A percentile compares a stretch with the other conserved stretches of the same genome.
These are phyloP conservation scores for Globisporangium takayamanum DNA, from an alignment of 352 stramenopile genomes.

Conservation along the genomic window DNA sequence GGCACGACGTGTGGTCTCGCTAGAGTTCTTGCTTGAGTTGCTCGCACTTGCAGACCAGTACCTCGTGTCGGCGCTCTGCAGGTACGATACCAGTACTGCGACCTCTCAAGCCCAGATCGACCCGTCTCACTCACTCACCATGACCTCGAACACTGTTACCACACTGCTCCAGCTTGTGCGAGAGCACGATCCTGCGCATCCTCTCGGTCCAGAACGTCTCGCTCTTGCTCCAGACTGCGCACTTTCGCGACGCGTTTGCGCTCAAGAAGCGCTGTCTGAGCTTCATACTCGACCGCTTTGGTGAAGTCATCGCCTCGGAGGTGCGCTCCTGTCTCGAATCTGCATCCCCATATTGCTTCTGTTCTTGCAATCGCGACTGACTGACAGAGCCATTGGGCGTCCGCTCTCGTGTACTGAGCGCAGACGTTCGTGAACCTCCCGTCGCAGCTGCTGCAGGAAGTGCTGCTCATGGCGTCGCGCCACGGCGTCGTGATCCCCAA, in stretches of 20 bases:
- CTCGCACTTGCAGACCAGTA: constrained; percentile 84
- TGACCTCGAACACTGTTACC: neutral
- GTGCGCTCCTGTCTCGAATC: constrained; percentile 15
- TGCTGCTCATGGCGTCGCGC: constrained; percentile 52
- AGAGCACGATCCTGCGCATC: constrained; percentile 57
- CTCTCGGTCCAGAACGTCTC: constrained; percentile 74
- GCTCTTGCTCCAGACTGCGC: constrained; percentile 65
- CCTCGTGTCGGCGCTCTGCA: constrained; percentile 52
- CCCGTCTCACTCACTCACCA: neutral
- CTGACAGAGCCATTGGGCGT: neutral
- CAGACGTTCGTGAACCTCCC: constrained; percentile 61
- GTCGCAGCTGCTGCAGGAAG: constrained; percentile 62
- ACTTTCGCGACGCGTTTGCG: constrained; percentile 56
- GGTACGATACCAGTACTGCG: constrained; percentile 18
- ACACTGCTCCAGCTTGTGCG: constrained; percentile 47
- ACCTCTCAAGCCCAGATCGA: neutral
- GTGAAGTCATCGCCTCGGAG: constrained; percentile 61
- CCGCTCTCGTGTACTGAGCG: neutral
- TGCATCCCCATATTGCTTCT: too few species aligned
- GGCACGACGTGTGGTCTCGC: neutral
- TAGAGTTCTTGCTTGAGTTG: constrained; percentile 81
- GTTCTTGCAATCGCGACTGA: too few species aligned
- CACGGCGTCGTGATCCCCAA: constrained; percentile 68
- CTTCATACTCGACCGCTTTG: constrained; percentile 81
- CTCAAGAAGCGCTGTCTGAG: constrained; percentile 78